Evolutionary conservation across 2,329 filamentous ascomycete species (phyloP).

Genomic region (Penicillium glabrum): DNA sequence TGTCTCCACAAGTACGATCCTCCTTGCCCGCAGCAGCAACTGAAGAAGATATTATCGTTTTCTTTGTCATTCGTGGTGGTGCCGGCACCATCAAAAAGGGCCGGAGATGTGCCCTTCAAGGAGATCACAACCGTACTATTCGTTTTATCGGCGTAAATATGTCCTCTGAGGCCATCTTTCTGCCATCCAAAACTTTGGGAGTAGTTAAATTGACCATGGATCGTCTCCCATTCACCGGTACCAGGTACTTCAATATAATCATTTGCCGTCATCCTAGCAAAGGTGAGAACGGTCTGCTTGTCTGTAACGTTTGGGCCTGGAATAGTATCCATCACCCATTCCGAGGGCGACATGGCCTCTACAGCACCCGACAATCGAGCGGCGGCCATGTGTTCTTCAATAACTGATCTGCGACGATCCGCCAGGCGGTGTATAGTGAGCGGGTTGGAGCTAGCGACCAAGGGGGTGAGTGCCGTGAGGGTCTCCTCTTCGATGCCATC

Average conservation of each 20-base stretch:
- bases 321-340: slow-evolving; percentile 81
- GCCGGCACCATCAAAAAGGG: slow-evolving; percentile 93
- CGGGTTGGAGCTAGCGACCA: slow-evolving; percentile 64
- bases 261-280: slow-evolving; percentile 86
- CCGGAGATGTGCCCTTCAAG: slow-evolving; percentile 85
- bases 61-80: slow-evolving; percentile 97
- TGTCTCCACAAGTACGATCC: slow-evolving; percentile 87
- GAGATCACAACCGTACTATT: slow-evolving; percentile 90
- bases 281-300: slow-evolving; percentile 76
- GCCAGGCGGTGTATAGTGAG: slow-evolving; percentile 76
- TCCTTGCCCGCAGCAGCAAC: slow-evolving; percentile 94
- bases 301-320: slow-evolving; percentile 79
- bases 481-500: slow-evolving; percentile 40
- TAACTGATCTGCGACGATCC: slow-evolving; percentile 71
- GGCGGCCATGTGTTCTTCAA: slow-evolving; percentile 75
- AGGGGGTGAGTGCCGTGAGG: slow-evolving; percentile 50
- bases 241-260: slow-evolving; percentile 77
- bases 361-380: slow-evolving; percentile 68
- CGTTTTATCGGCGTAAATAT: slow-evolving; percentile 82
- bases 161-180: slow-evolving; percentile 80
- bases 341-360: slow-evolving; percentile 66
- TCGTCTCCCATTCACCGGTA: slow-evolving; percentile 78
- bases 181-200: slow-evolving; percentile 93
- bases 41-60: slow-evolving; percentile 97
- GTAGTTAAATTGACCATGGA: slow-evolving; percentile 77